phyloP scores from a whole-genome alignment of 148 eudicot species.

The Spergularia bocconei region DNA sequence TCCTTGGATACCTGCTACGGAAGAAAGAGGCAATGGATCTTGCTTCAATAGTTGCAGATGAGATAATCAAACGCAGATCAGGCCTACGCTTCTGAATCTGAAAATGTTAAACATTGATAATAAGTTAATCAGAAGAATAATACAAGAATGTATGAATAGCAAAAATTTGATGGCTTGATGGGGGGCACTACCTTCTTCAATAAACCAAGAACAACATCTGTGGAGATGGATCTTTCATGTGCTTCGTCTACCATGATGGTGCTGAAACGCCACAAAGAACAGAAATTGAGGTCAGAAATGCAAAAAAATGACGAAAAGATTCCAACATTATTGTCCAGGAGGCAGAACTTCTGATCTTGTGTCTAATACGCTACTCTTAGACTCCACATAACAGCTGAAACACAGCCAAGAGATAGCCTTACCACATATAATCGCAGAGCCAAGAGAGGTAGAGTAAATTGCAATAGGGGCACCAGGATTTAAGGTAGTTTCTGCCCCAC shows the following conservation, averaged over 20 bases:
- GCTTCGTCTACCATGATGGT: conserved; percentile 99
- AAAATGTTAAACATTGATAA: conserved; percentile 14
- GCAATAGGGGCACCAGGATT: neutral
- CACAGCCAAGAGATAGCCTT: neutral
- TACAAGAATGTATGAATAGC: neutral
- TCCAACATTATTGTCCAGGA: conserved; percentile 4
- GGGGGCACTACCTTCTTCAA: conserved; percentile 70
- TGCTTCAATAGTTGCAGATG: conserved; percentile 99
- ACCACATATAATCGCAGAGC: neutral
- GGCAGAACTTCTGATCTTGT: neutral
- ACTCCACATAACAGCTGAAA: neutral
- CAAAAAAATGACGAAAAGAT: neutral
- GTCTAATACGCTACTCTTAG: neutral
- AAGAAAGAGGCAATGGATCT: conserved; percentile 88
- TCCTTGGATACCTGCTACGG: conserved; percentile 46
- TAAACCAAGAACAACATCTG: conserved; percentile 87
- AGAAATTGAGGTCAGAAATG: neutral
- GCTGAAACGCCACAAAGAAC: conserved; percentile 36
- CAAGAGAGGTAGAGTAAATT: neutral
- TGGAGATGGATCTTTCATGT: conserved; percentile 95
- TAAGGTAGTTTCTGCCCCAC: neutral
- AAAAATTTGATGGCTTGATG: neutral
- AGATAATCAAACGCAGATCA: conserved; percentile 80
- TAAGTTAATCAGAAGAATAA: conserved; percentile 8
- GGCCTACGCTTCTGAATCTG: conserved; percentile 95